Conservation (phyloP, 495 filamentous ascomycete species). For the Penicillium mononematosum region DNA sequence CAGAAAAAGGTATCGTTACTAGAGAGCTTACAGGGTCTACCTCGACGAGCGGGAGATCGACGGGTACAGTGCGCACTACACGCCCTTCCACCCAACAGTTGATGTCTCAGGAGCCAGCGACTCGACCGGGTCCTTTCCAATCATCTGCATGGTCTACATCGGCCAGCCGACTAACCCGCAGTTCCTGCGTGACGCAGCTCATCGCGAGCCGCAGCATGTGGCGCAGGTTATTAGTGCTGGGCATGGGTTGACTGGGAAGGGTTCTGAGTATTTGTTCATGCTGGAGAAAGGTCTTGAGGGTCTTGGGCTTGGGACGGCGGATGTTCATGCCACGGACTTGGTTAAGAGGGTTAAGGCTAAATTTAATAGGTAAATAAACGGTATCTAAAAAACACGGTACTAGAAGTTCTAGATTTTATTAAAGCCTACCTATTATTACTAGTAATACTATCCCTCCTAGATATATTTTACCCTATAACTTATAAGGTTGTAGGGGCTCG, state of each 20-base stretch:
- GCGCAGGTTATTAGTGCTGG: conserved; percentile 80
- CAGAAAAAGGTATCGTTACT: too few species aligned
- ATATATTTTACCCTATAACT: too few species aligned
- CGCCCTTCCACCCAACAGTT: conserved; percentile 66
- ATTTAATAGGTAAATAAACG: too few species aligned
- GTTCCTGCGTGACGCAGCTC: conserved; percentile 65
- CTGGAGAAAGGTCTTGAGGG: conserved; percentile 74
- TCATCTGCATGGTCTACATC: conserved; percentile 81
- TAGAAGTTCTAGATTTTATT: too few species aligned
- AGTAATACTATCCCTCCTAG: too few species aligned
- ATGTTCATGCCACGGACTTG: conserved; percentile 72
- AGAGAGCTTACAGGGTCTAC: too few species aligned
- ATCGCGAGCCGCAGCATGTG: conserved; percentile 75
- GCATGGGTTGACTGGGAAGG: conserved; percentile 82
- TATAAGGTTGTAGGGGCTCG: too few species aligned
- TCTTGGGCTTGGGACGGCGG: conserved; percentile 73
- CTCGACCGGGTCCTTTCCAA: conserved; percentile 25
- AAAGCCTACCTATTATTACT: too few species aligned
- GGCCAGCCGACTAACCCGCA: conserved; percentile 92
- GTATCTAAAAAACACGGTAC: too few species aligned
- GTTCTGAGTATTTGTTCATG: conserved; percentile 84
- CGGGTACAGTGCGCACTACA: conserved; percentile 89
- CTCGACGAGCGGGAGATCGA: conserved; percentile 97
- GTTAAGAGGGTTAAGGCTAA: conserved; percentile 44
- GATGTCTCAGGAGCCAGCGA: background rate